phyloP scores from a whole-genome alignment of 768 basidiomycete genomes.

The Trametes villosa region DNA sequence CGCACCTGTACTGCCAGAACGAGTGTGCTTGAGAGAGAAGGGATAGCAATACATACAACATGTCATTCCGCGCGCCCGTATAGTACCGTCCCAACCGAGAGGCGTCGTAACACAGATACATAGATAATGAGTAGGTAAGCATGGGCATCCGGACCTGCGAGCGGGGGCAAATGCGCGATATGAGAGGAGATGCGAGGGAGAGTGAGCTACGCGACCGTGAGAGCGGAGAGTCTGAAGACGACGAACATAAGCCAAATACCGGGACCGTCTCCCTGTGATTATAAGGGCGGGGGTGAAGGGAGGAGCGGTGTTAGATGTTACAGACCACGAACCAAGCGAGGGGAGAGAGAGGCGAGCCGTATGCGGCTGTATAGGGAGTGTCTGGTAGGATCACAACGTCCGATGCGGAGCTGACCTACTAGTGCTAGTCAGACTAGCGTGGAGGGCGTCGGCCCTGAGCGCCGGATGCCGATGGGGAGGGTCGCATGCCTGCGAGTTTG shows the following conservation, averaged over 20 bases:
- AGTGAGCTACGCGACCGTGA: not conserved
- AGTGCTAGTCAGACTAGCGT: not conserved
- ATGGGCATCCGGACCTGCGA: not conserved
- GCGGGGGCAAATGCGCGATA: not conserved
- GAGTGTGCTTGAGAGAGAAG: not conserved
- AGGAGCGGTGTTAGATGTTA: too few species aligned
- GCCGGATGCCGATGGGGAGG: not conserved
- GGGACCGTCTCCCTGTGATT: not conserved
- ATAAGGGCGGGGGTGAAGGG: not conserved
- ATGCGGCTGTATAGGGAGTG: too few species aligned
- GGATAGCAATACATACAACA: constrained; percentile 16
- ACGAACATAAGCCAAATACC: not conserved
- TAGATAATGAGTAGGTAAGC: not conserved
- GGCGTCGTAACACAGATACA: not conserved
- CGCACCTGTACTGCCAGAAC: not conserved
- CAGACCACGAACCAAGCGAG: too few species aligned
- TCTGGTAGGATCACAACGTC: too few species aligned
- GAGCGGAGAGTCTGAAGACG: not conserved
- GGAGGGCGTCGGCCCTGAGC: not conserved
- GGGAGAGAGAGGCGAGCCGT: too few species aligned
- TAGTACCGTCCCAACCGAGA: not conserved
- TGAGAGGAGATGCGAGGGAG: not conserved
- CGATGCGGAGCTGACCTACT: too few species aligned
- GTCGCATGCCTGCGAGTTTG: too few species aligned
- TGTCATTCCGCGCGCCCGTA: constrained; percentile 7